Conservation (phyloP, 192 early-diverging fungal genomes). For the Backusella sp. region DNA sequence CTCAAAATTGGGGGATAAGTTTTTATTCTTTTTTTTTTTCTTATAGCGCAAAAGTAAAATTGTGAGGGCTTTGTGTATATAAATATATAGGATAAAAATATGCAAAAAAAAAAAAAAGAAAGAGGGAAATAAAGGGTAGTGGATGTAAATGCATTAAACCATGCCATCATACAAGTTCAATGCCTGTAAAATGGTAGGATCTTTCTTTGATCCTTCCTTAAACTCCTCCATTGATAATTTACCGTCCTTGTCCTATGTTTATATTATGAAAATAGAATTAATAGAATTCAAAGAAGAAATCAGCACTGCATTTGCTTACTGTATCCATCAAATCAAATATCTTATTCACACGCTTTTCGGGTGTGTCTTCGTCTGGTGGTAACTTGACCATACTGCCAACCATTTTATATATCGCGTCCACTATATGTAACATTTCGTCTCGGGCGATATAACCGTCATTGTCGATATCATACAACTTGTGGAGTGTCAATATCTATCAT, state of each 20-base stretch:
- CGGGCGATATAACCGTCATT: slow-evolving; percentile 83
- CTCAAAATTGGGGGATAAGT: neutral
- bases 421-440: slow-evolving; percentile 88
- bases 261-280: neutral
- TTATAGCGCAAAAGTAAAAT: neutral
- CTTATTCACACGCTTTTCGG: slow-evolving; percentile 88
- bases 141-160: slow-evolving; percentile 46
- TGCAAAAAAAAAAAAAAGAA: neutral
- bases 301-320: slow-evolving; percentile 29
- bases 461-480: slow-evolving; percentile 84
- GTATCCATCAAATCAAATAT: slow-evolving; percentile 88
- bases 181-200: slow-evolving; percentile 85
- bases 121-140: too few relatives aligned
- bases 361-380: slow-evolving; percentile 89
- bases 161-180: slow-evolving; percentile 86
- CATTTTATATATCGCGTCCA: slow-evolving; percentile 95
- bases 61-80: neutral
- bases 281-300: neutral
- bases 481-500: neutral
- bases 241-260: slow-evolving; percentile 71
- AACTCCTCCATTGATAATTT: slow-evolving; percentile 83
- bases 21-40: neutral
- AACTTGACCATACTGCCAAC: slow-evolving; percentile 90
- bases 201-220: slow-evolving; percentile 82
- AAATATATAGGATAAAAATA: neutral